A percentile compares a stretch with the other conserved stretches of the same genome.
phyloP scores from a whole-genome alignment of 1,284 basidiomycete genomes.

The Ceratobasidium sp. region DNA sequence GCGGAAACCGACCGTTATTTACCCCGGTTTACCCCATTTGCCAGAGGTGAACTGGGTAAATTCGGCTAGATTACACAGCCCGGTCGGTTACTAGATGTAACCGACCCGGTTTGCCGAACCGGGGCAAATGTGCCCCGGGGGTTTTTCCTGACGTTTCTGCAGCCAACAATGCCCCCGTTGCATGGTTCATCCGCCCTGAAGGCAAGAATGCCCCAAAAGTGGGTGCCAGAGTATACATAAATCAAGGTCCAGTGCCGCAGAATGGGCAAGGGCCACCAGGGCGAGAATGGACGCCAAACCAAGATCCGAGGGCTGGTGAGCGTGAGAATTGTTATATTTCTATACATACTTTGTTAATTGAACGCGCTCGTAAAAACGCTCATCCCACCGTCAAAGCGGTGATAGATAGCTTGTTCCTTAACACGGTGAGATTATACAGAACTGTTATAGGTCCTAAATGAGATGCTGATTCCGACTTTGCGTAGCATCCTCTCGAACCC shows the following conservation, averaged over 20 bases:
- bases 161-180: neutral
- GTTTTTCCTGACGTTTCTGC: too few species aligned
- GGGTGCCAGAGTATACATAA: neutral
- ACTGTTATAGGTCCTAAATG: too few species aligned
- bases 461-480: too few species aligned
- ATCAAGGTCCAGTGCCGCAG: conserved; percentile 15
- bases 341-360: too few species aligned
- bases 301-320: conserved; percentile 1
- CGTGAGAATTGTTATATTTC: neutral
- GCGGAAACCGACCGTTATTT: too few species aligned
- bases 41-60: too few species aligned
- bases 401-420: neutral
- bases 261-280: conserved; percentile 9
- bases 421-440: neutral
- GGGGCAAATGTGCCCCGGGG: too few species aligned
- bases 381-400: neutral
- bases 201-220: neutral
- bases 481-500: conserved; percentile 6
- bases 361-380: too few species aligned
- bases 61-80: too few species aligned
- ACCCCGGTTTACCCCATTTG: too few species aligned
- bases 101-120: too few species aligned
- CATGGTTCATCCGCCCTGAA: neutral
- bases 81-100: too few species aligned
- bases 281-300: conserved; percentile 3